Evolutionary conservation across 75 land plant genomes (phyloP).

Genomic region (Picea glauca): DNA sequence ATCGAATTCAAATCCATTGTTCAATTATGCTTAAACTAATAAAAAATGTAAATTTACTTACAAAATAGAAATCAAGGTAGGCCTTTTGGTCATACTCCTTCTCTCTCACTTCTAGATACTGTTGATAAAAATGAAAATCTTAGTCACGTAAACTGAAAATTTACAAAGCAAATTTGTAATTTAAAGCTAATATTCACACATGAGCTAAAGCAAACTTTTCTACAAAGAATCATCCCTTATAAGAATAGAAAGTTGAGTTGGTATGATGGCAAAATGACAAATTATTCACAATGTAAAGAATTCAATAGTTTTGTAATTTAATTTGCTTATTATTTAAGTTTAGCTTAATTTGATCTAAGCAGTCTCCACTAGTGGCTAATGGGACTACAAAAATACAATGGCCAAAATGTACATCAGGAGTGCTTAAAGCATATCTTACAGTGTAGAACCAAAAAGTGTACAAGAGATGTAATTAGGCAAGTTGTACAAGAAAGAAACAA

Average conservation of each 20-base stretch:
- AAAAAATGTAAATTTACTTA: conserved; percentile 27
- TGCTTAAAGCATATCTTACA: too few species aligned
- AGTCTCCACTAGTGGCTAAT: too few species aligned
- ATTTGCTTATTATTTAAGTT: too few species aligned
- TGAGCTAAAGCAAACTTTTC: not conserved
- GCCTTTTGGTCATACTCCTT: conserved; percentile 82
- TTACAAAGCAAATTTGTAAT: not conserved
- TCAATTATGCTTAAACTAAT: not conserved
- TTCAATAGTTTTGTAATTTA: too few species aligned
- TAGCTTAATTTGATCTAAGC: too few species aligned
- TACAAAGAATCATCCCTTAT: not conserved
- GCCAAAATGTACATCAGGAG: too few species aligned
- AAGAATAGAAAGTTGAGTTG: not conserved
- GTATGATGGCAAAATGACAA: too few species aligned
- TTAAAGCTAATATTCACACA: not conserved
- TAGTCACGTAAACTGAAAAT: not conserved
- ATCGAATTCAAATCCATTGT: not conserved
- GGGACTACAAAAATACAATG: too few species aligned
- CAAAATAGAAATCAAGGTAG: conserved; percentile 79
- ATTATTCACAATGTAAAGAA: too few species aligned
- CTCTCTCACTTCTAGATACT: conserved; percentile 91
- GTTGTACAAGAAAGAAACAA: too few species aligned
- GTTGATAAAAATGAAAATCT: not conserved
- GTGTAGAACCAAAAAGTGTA: too few species aligned
- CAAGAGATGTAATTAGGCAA: too few species aligned